These are phyloP conservation scores for Aschersonia sp. DNA, from an alignment of 2,329 filamentous ascomycete genomes.

Conservation along the genomic window DNA sequence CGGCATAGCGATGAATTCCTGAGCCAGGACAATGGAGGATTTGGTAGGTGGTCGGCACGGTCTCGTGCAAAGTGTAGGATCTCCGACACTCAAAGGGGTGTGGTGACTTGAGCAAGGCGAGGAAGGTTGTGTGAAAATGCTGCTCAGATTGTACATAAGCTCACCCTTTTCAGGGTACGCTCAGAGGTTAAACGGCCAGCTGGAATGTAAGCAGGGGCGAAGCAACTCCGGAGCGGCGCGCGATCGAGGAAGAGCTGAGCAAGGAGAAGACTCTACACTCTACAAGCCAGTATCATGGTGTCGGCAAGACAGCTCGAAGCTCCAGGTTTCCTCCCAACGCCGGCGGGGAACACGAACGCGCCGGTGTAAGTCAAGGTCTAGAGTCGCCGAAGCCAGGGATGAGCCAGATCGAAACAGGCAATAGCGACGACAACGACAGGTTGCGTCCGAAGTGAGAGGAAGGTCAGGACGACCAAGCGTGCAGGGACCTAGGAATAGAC, in stretches of 20 bases:
- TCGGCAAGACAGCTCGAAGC: not conserved
- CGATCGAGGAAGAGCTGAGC: not conserved
- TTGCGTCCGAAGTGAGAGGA: too few relatives aligned
- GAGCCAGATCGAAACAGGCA: not conserved
- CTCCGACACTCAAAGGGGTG: not conserved
- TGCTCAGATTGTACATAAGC: not conserved
- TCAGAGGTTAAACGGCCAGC: not conserved
- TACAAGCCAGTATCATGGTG: not conserved
- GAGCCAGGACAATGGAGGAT: not conserved
- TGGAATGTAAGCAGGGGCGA: not conserved
- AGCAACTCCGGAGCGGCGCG: not conserved
- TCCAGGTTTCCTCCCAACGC: too few relatives aligned
- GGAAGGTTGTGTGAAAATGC: not conserved
- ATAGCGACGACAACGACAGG: not conserved
- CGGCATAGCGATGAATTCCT: constrained; percentile 11
- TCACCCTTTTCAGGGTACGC: not conserved
- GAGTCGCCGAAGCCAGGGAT: not conserved
- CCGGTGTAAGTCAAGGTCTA: not conserved
- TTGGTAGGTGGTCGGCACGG: too few relatives aligned
- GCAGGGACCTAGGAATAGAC: too few relatives aligned
- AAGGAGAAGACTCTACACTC: not conserved
- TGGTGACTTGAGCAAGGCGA: not conserved
- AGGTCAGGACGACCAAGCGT: too few relatives aligned
- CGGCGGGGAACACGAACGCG: too few relatives aligned
- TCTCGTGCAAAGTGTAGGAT: not conserved